Percentiles rank a stretch among this genome's conserved stretches.
Evolutionary conservation across 441 rosid species (phyloP).

Genomic region (Populus trichocarpa): DNA sequence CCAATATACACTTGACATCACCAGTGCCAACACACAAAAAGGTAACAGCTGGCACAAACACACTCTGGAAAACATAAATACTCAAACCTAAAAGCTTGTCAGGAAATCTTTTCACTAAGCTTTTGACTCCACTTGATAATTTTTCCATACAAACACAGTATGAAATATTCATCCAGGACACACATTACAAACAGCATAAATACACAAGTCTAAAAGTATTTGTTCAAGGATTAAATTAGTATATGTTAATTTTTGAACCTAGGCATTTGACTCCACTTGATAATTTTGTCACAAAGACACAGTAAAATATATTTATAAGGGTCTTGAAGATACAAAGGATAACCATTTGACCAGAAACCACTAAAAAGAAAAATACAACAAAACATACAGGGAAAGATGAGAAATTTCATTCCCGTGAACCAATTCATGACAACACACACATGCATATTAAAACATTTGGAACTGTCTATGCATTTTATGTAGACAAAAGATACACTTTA

Average conservation of each 20-base stretch:
- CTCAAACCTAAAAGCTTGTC: background rate
- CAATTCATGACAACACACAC: background rate
- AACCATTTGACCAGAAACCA: slow-evolving; percentile 3
- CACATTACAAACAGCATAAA: background rate
- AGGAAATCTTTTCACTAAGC: background rate
- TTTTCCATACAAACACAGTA: background rate
- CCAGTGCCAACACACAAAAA: background rate
- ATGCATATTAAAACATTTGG: background rate
- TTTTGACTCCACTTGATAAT: background rate
- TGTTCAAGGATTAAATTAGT: background rate
- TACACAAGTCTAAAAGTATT: background rate
- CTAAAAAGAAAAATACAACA: background rate
- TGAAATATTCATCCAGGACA: background rate
- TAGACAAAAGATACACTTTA: background rate
- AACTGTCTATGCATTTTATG: background rate
- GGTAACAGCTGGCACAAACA: background rate
- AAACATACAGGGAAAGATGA: background rate
- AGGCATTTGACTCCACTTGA: background rate
- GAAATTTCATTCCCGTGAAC: background rate
- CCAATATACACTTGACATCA: background rate
- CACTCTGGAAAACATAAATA: background rate
- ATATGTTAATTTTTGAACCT: background rate
- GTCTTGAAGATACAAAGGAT: background rate
- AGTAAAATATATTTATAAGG: background rate
- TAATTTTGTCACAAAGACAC: background rate